These are phyloP conservation scores for Pyrenophora graminea DNA, from an alignment of 2,329 filamentous ascomycete genomes.

Conservation along the genomic window DNA sequence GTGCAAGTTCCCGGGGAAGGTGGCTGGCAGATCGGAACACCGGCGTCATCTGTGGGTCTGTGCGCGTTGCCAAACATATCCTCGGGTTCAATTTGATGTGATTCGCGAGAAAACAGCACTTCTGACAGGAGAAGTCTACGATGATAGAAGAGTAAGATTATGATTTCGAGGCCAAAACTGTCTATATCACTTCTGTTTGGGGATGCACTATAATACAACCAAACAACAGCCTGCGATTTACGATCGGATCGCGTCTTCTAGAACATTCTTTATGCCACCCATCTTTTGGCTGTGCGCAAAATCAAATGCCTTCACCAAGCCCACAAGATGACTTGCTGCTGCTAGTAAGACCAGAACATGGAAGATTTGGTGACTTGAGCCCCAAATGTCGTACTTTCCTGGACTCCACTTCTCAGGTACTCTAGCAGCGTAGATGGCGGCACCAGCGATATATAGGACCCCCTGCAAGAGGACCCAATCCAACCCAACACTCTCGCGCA, in stretches of 20 bases:
- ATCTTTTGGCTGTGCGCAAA: slow-evolving; percentile 66
- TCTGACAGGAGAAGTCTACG: no score
- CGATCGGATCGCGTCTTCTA: background rate
- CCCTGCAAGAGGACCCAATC: slow-evolving; percentile 81
- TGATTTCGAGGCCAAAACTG: no score
- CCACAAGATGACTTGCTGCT: slow-evolving; percentile 78
- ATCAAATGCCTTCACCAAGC: slow-evolving; percentile 83
- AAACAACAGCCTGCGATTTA: background rate
- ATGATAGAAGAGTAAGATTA: no score
- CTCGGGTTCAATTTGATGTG: slow-evolving; percentile 1
- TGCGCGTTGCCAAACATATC: slow-evolving; percentile 10
- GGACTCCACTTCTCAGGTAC: slow-evolving; percentile 82
- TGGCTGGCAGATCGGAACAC: slow-evolving; percentile 29
- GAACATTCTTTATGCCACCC: slow-evolving; percentile 9
- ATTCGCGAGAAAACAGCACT: background rate
- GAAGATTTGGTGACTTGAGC: slow-evolving; percentile 94
- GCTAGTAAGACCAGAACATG: slow-evolving; percentile 86
- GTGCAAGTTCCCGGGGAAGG: slow-evolving; percentile 14
- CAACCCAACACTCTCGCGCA: slow-evolving; percentile 77
- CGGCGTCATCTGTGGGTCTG: slow-evolving; percentile 32
- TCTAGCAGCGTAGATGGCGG: slow-evolving; percentile 81
- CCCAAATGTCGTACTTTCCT: slow-evolving; percentile 84
- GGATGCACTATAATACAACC: no score
- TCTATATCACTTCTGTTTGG: background rate
- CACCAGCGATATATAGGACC: slow-evolving; percentile 81